These are phyloP conservation scores for Apiospora koreana DNA, from an alignment of 2,329 filamentous ascomycete species.

Conservation along the genomic window DNA sequence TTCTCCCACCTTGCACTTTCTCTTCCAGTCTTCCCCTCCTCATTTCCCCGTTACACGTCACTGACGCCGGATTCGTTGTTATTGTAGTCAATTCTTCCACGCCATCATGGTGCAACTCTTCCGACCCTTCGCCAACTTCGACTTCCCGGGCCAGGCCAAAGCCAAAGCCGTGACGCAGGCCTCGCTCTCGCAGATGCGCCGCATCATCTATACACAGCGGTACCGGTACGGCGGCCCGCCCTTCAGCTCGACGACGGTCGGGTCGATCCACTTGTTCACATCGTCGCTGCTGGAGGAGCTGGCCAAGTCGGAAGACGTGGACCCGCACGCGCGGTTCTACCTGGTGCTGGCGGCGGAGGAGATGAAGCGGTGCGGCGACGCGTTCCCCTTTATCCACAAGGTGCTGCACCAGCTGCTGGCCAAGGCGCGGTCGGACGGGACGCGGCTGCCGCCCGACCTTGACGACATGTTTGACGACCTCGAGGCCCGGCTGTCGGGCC, in stretches of 20 bases:
- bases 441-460: neutral
- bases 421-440: neutral
- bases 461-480: slow-evolving; percentile 1
- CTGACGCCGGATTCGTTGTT: neutral
- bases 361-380: slow-evolving; percentile 10
- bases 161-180: neutral
- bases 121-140: slow-evolving; percentile 3
- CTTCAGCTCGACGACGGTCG: slow-evolving; percentile 10
- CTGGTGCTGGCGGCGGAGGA: slow-evolving; percentile 1
- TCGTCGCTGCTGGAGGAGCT: slow-evolving; percentile 2
- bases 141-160: neutral
- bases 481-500: neutral
- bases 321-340: slow-evolving; percentile 8
- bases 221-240: slow-evolving; percentile 13
- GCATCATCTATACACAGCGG: slow-evolving; percentile 7
- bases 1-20: neutral
- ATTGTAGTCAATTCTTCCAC: slow-evolving; percentile 11
- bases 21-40: neutral
- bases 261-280: slow-evolving; percentile 9
- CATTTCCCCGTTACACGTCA: too few species aligned
- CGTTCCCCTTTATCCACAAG: slow-evolving; percentile 1
- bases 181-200: slow-evolving; percentile 10
- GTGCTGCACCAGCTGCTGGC: neutral
- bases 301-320: neutral
- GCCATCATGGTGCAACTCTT: slow-evolving; percentile 6